Evolutionary conservation across 495 filamentous ascomycete species (phyloP), one percentile per base, ranked within the genome.

Genomic region (Penicillium angulare): DNA sequence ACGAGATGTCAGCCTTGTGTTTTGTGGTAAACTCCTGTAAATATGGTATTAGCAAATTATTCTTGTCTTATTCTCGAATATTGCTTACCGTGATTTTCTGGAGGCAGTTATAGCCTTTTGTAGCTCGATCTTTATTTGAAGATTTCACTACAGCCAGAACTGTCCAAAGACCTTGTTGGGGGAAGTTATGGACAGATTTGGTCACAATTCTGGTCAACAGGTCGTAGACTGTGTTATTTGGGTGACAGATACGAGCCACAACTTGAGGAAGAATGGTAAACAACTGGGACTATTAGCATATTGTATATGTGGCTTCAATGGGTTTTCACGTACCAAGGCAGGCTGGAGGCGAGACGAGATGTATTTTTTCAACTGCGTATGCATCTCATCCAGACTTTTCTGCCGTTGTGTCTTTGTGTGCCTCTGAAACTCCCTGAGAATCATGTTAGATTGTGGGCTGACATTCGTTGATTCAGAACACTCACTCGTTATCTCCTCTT

Each of bases 241-340:
- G 82, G 71, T 97, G 92, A 36, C 86, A 87, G 42, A 99, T 97
- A 22, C 93, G 81, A 34, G 92, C 90, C 46, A 97, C 84, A 33
- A 97, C 85, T 69, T 99, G 93, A 23, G 92, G 85, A 13, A 99
- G 75, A 10, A 91, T 89, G 1, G 92, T 96, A 66, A 96, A 97
- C 59, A 95, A 90, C 63, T 79, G 44, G 23, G 18, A 26, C 7
- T 36, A 36, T 73, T 42, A 73, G 56, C 27, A n/a, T 50, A 22
- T 17, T 39, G 10, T 18, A 6, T 34, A 26, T 18, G 49, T 42
- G n/a, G 27, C 7, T 21, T 27, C 3, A 1, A 32, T 26, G 22
- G 21, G 18, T 16, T 32, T 8, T 18, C 5, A 38, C 61, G 59
- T 41, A 76, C 74, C 55, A 91, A 77, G 66, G 87, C 95, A 24